A percentile compares a stretch with the other conserved stretches of the same genome.
These are phyloP conservation scores for Colletotrichum sansevieriae DNA, from an alignment of 2,329 filamentous ascomycete species.

Conservation along the genomic window DNA sequence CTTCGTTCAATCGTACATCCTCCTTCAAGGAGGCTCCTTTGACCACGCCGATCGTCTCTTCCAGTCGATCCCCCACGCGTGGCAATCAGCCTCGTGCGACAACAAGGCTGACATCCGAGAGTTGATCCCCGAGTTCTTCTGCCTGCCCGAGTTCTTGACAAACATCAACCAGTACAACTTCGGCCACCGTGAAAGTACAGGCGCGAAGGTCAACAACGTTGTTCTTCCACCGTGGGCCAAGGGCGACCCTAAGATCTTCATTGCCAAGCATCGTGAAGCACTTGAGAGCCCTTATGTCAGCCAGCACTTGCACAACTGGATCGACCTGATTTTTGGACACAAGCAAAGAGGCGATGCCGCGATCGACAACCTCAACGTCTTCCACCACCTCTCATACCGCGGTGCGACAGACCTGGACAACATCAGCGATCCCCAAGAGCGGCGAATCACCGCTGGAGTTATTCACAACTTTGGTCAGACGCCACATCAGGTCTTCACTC, in stretches of 20 bases:
- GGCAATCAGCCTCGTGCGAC: conserved; percentile 88
- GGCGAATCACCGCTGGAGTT: conserved; percentile 90
- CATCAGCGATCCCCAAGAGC: conserved; percentile 89
- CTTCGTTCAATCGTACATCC: conserved; percentile 94
- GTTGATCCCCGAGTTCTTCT: conserved; percentile 97
- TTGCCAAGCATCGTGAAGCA: conserved; percentile 94
- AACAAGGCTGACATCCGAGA: conserved; percentile 97
- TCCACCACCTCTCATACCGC: conserved; percentile 94
- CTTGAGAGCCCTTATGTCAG: conserved; percentile 94
- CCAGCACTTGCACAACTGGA: conserved; percentile 91
- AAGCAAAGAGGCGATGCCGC: conserved; percentile 96
- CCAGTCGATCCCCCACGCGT: conserved; percentile 90
- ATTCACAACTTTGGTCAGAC: conserved; percentile 99
- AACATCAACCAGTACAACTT: conserved; percentile 97
- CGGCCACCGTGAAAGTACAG: conserved; percentile 85
- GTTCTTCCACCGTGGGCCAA: conserved; percentile 96
- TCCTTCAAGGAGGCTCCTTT: conserved; percentile 95
- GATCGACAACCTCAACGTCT: conserved; percentile 92
- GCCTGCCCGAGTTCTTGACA: conserved; percentile 92
- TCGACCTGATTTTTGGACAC: conserved; percentile 92
- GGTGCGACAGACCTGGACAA: conserved; percentile 93
- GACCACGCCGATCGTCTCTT: conserved; percentile 97
- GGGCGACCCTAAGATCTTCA: conserved; percentile 94
- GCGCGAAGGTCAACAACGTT: conserved; percentile 85
- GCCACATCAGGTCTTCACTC: conserved; percentile 91